These are phyloP conservation scores for Cyanophora paradoxa DNA, from an alignment of 78 protist species.

Conservation along the genomic window DNA sequence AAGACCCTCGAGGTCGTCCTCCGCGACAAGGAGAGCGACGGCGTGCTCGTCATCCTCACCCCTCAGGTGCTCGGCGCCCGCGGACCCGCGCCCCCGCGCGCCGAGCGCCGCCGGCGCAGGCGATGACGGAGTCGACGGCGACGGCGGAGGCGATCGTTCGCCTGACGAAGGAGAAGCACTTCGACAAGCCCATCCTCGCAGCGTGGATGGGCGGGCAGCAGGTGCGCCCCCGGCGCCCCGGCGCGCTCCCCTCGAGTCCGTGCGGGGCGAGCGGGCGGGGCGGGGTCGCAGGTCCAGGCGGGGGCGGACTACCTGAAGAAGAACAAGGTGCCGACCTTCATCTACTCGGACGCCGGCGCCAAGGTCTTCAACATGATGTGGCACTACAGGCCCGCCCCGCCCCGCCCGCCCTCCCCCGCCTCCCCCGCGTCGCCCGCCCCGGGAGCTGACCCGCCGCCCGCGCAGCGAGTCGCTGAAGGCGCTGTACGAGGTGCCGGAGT, in stretches of 20 bases:
- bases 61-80: too few species aligned
- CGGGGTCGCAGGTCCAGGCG: constrained; percentile 15
- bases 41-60: constrained; percentile 28
- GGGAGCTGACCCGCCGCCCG: too few species aligned
- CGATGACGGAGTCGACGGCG: constrained; percentile 36
- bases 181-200: too few species aligned
- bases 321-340: constrained; percentile 26
- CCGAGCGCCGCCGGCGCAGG: too few species aligned
- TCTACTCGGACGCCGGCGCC: constrained; percentile 36
- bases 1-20: constrained; percentile 1
- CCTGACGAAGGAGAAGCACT: too few species aligned
- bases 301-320: constrained; percentile 3
- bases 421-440: too few species aligned
- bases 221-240: too few species aligned
- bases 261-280: too few species aligned
- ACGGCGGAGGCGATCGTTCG: constrained; percentile 19
- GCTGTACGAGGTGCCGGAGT: constrained; percentile 17
- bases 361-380: constrained; percentile 25
- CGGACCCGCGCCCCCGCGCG: too few species aligned
- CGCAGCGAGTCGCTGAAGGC: not conserved
- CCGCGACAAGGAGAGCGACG: constrained; percentile 11
- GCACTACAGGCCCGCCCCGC: too few species aligned
- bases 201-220: too few species aligned
- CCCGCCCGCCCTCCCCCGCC: too few species aligned
- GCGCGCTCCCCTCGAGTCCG: not conserved